Percentiles rank a stretch among this genome's conserved stretches.
Evolutionary conservation across 1,284 basidiomycete species (phyloP).

Genomic region (Xanthoconium separans): DNA sequence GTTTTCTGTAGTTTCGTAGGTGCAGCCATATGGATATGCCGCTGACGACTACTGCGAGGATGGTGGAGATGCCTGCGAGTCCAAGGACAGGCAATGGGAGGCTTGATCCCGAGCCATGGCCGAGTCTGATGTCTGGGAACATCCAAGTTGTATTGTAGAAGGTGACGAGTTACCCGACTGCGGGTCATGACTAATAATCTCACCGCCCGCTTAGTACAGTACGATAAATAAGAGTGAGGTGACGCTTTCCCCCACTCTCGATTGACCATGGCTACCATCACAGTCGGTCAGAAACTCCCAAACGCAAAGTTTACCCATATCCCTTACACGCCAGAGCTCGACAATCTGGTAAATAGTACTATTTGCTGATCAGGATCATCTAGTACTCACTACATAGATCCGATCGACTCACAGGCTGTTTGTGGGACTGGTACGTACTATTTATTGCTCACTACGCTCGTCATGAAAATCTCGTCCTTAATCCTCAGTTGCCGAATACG

Average conservation of each 20-base stretch:
- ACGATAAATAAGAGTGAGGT: neutral
- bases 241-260: neutral
- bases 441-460: neutral
- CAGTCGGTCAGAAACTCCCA: slow-evolving; percentile 66
- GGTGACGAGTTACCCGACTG: too few relatives aligned
- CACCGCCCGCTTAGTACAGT: too few relatives aligned
- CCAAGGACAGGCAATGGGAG: slow-evolving; percentile 57
- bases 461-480: slow-evolving; percentile 1
- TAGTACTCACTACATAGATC: neutral
- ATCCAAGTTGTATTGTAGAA: slow-evolving; percentile 10
- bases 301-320: slow-evolving; percentile 62
- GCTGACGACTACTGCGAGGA: slow-evolving; percentile 77
- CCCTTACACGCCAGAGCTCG: slow-evolving; percentile 65
- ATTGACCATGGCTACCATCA: slow-evolving; percentile 9
- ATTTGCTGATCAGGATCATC: neutral
- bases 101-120: slow-evolving; percentile 47
- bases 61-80: slow-evolving; percentile 60
- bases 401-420: slow-evolving; percentile 38
- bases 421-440: slow-evolving; percentile 60
- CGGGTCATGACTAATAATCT: neutral
- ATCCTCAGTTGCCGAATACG: slow-evolving; percentile 45
- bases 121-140: slow-evolving; percentile 22
- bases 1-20: slow-evolving; percentile 88
- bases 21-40: slow-evolving; percentile 85
- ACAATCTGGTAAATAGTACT: slow-evolving; percentile 47